phyloP scores from a whole-genome alignment of 2,329 filamentous ascomycete genomes.

The Fusarium sp. region DNA sequence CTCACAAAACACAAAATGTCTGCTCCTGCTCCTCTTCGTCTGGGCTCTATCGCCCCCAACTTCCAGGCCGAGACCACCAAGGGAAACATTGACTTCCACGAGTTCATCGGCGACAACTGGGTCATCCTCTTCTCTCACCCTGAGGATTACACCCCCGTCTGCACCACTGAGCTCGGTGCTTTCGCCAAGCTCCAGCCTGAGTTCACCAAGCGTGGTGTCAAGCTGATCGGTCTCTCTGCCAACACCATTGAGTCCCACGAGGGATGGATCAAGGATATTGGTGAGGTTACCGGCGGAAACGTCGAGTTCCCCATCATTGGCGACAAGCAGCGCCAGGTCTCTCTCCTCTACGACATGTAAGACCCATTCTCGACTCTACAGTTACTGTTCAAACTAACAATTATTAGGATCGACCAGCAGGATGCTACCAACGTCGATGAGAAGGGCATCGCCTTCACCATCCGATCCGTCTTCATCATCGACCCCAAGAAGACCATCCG shows the following conservation, averaged over 20 bases:
- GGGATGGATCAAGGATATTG: constrained; percentile 90
- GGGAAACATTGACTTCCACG: constrained; percentile 83
- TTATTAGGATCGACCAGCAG: constrained; percentile 77
- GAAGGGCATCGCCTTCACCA: constrained; percentile 90
- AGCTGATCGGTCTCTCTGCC: constrained; percentile 90
- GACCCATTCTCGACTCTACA: no score
- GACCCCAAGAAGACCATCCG: constrained; percentile 94
- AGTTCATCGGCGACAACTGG: constrained; percentile 84
- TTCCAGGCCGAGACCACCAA: constrained; percentile 85
- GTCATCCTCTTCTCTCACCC: constrained; percentile 87
- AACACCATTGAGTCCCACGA: constrained; percentile 87
- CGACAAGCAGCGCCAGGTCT: constrained; percentile 81
- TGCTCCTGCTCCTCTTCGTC: constrained; percentile 61
- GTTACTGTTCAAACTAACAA: constrained; percentile 2
- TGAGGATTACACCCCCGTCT: constrained; percentile 93
- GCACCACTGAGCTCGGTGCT: constrained; percentile 93
- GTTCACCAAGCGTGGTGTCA: constrained; percentile 86
- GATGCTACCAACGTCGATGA: constrained; percentile 83
- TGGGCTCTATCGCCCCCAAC: constrained; percentile 78
- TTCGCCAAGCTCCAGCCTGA: constrained; percentile 91
- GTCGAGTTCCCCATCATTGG: constrained; percentile 84
- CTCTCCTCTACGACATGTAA: constrained; percentile 84
- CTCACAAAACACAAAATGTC: constrained; percentile 42
- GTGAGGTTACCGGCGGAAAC: constrained; percentile 77
- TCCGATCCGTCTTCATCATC: constrained; percentile 94